Percentiles rank a stretch among this genome's conserved stretches.
These are phyloP conservation scores for Nannizzia gypsea DNA, from an alignment of 2,329 filamentous ascomycete species.

Conservation along the genomic window DNA sequence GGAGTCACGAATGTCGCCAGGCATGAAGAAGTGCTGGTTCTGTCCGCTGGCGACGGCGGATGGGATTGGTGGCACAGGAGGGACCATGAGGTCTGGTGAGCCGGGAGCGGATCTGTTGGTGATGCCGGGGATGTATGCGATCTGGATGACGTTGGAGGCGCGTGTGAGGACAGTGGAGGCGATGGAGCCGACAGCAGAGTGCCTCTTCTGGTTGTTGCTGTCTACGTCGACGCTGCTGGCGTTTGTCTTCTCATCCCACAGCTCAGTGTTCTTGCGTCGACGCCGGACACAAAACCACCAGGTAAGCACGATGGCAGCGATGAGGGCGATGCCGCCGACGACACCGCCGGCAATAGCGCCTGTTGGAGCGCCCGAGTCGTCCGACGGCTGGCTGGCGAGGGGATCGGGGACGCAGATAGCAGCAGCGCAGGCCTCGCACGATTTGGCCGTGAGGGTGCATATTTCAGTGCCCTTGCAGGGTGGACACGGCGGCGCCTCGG, in stretches of 20 bases:
- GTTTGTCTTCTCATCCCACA: slow-evolving; percentile 41
- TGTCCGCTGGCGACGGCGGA: slow-evolving; percentile 41
- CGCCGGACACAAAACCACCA: slow-evolving; percentile 83
- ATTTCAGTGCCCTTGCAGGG: slow-evolving; percentile 43
- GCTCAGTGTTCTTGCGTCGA: slow-evolving; percentile 51
- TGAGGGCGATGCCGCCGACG: slow-evolving; percentile 64
- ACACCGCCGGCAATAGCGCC: slow-evolving; percentile 89
- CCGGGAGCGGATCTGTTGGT: slow-evolving; percentile 79
- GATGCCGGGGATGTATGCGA: slow-evolving; percentile 95
- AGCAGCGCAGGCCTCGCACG: slow-evolving; percentile 49
- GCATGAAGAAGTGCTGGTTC: slow-evolving; percentile 76
- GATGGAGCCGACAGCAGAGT: slow-evolving; percentile 79
- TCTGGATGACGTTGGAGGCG: slow-evolving; percentile 98
- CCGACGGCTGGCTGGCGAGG: slow-evolving; percentile 15
- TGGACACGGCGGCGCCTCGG: slow-evolving; percentile 46
- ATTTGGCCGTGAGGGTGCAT: slow-evolving; percentile 48
- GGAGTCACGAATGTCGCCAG: slow-evolving; percentile 78
- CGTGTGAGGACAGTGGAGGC: slow-evolving; percentile 90
- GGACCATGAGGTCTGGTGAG: slow-evolving; percentile 69
- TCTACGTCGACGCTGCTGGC: slow-evolving; percentile 40
- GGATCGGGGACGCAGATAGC: slow-evolving; percentile 40
- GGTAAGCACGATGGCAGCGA: slow-evolving; percentile 65
- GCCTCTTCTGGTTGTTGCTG: slow-evolving; percentile 49
- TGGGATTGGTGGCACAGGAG: slow-evolving; percentile 89
- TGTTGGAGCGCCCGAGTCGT: slow-evolving; percentile 48